phyloP scores from a whole-genome alignment of 345 rosid genomes.

The Diplotaxis tenuifolia region DNA sequence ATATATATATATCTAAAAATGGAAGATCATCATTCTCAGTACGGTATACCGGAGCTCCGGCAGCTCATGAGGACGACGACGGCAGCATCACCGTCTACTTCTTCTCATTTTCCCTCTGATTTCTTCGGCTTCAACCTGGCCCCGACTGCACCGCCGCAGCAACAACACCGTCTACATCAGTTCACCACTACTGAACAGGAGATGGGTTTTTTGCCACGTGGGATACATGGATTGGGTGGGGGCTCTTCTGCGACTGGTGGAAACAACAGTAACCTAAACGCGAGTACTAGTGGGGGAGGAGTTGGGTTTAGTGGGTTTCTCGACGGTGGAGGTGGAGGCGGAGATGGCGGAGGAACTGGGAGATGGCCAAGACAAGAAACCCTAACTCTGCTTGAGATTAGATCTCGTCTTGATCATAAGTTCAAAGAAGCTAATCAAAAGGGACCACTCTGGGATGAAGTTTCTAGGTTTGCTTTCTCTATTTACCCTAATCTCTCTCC shows the following conservation, averaged over 20 bases:
- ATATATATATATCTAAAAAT: too few species aligned
- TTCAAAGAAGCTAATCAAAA: slow-evolving; percentile 95
- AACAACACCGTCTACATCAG: slow-evolving; percentile 38
- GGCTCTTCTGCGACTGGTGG: slow-evolving; percentile 36
- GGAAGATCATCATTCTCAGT: too few species aligned
- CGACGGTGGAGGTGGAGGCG: slow-evolving; percentile 43
- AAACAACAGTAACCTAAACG: slow-evolving; percentile 22
- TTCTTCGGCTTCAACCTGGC: slow-evolving; percentile 35
- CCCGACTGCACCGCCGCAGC: slow-evolving; percentile 15
- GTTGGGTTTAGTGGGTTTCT: slow-evolving; percentile 43
- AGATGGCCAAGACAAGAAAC: slow-evolving; percentile 99
- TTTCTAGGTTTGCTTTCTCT: slow-evolving; percentile 69
- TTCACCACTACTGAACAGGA: slow-evolving; percentile 40
- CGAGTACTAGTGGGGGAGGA: slow-evolving; percentile 38
- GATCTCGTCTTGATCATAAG: slow-evolving; percentile 92
- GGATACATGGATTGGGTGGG: slow-evolving; percentile 43
- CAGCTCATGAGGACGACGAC: slow-evolving; percentile 50
- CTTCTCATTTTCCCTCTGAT: slow-evolving; percentile 40
- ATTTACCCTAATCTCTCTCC: slow-evolving; percentile 41
- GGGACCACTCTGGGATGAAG: slow-evolving; percentile 96
- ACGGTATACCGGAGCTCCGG: slow-evolving; percentile 59
- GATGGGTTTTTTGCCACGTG: slow-evolving; percentile 48
- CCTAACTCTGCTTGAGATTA: slow-evolving; percentile 88
- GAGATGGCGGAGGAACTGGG: slow-evolving; percentile 59
- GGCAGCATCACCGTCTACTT: slow-evolving; percentile 26